phyloP scores from a whole-genome alignment of 2,329 filamentous ascomycete genomes.

The Xylaria sp. region DNA sequence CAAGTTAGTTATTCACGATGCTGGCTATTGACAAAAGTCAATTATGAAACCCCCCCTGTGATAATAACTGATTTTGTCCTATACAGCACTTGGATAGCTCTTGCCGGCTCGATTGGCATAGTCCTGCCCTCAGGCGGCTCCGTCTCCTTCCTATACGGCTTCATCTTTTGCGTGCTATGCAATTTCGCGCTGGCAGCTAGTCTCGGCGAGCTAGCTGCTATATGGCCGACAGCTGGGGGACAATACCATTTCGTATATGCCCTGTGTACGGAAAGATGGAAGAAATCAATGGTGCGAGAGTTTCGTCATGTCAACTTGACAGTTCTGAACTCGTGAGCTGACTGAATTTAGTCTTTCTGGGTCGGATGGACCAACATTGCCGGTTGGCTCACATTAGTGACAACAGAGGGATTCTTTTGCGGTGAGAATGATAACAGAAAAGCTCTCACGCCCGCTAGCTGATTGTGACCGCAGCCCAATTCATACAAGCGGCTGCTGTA shows the following conservation, averaged over 20 bases:
- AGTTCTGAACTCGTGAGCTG: too few relatives aligned
- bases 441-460: not conserved
- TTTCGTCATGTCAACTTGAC: not conserved
- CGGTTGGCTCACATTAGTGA: slow-evolving; percentile 53
- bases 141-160: slow-evolving; percentile 51
- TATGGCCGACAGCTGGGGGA: slow-evolving; percentile 54
- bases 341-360: slow-evolving; percentile 46
- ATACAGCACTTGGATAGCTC: slow-evolving; percentile 46
- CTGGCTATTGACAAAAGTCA: not conserved
- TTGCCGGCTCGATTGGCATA: slow-evolving; percentile 50
- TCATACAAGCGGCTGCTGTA: slow-evolving; percentile 50
- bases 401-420: slow-evolving; percentile 50
- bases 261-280: slow-evolving; percentile 47
- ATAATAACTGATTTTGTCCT: not conserved
- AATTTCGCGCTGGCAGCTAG: slow-evolving; percentile 50
- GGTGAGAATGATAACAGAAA: slow-evolving; percentile 34
- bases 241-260: slow-evolving; percentile 54
- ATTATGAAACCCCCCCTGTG: not conserved
- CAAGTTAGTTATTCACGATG: slow-evolving; percentile 40
- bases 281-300: slow-evolving; percentile 44
- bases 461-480: slow-evolving; percentile 43
- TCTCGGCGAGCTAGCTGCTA: slow-evolving; percentile 50
- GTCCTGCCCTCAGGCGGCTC: slow-evolving; percentile 50
- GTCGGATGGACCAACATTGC: slow-evolving; percentile 53
- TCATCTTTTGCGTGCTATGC: slow-evolving; percentile 53